These are phyloP conservation scores for Fusarium pininemorale DNA, from an alignment of 2,329 filamentous ascomycete species.

Conservation along the genomic window DNA sequence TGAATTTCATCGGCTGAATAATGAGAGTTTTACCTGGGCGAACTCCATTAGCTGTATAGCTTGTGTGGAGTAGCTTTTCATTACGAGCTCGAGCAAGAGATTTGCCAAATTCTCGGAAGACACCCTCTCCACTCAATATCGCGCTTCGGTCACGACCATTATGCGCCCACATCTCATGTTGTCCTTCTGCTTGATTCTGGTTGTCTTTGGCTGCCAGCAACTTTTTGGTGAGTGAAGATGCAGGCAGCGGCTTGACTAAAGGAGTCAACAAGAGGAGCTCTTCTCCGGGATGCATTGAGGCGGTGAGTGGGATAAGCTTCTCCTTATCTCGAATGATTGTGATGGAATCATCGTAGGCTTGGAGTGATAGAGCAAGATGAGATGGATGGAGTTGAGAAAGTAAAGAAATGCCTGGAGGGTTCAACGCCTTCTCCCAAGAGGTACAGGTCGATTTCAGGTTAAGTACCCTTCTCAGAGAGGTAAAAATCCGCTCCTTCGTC, in stretches of 20 bases:
- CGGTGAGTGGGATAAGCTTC: slow-evolving; percentile 81
- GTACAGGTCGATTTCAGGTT: slow-evolving; percentile 86
- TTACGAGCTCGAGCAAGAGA: slow-evolving; percentile 87
- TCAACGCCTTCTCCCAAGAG: slow-evolving; percentile 90
- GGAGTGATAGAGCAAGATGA: slow-evolving; percentile 82
- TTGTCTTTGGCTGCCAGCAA: slow-evolving; percentile 64
- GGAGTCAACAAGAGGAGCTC: slow-evolving; percentile 91
- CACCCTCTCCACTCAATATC: slow-evolving; percentile 90
- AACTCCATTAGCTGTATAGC: slow-evolving; percentile 93
- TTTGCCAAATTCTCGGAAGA: slow-evolving; percentile 89
- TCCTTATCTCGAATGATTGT: slow-evolving; percentile 92
- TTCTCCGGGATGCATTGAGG: slow-evolving; percentile 83
- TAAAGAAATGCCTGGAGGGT: slow-evolving; percentile 80
- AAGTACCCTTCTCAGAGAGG: slow-evolving; percentile 81
- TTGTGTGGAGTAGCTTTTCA: slow-evolving; percentile 89
- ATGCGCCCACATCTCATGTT: slow-evolving; percentile 66
- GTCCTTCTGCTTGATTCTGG: slow-evolving; percentile 47
- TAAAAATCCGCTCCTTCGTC: slow-evolving; percentile 78
- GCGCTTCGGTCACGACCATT: slow-evolving; percentile 61
- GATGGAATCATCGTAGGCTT: slow-evolving; percentile 91
- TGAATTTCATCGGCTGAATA: no score
- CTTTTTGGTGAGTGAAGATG: slow-evolving; percentile 82
- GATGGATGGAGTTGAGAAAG: slow-evolving; percentile 83
- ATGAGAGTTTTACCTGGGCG: slow-evolving; percentile 65
- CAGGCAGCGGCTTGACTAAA: slow-evolving; percentile 89